phyloP scores from a whole-genome alignment of 495 filamentous ascomycete genomes.

The Aspergillus mulundensis region DNA sequence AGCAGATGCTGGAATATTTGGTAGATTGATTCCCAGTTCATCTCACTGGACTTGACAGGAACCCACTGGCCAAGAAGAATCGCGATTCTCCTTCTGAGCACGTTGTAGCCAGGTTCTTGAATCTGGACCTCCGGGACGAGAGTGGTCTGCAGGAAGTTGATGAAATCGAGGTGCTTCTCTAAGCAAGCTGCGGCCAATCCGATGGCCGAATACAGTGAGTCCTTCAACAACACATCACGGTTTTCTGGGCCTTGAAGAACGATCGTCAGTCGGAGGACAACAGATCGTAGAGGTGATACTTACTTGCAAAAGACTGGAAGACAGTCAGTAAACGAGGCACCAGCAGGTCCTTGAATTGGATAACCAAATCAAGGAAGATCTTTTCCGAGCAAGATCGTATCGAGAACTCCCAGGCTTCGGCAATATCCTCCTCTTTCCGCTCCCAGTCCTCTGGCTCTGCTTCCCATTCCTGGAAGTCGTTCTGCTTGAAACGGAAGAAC shows the following conservation, averaged over 20 bases:
- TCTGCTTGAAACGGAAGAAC: constrained; percentile 82
- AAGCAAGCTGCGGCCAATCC: constrained; percentile 79
- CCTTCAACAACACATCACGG: constrained; percentile 75
- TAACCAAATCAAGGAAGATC: constrained; percentile 85
- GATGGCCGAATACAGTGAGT: constrained; percentile 89
- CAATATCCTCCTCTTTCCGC: constrained; percentile 69
- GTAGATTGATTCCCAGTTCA: constrained; percentile 70
- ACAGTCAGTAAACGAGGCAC: constrained; percentile 72
- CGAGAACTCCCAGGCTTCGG: constrained; percentile 23
- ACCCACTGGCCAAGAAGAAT: constrained; percentile 91
- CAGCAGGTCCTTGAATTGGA: constrained; percentile 76
- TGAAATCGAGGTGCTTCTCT: constrained; percentile 70
- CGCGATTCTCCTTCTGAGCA: constrained; percentile 83
- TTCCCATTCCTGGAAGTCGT: constrained; percentile 85
- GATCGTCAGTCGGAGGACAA: not conserved
- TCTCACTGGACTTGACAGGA: constrained; percentile 60
- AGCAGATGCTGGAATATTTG: constrained; percentile 88
- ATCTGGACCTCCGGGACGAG: constrained; percentile 77
- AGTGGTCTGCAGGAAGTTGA: constrained; percentile 66
- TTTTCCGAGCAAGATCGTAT: constrained; percentile 89
- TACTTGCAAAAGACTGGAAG: constrained; percentile 68
- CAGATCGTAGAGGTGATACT: constrained; percentile 16
- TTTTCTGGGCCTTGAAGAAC: constrained; percentile 44
- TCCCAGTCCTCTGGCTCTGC: constrained; percentile 94
- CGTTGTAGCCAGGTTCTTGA: constrained; percentile 68